Conservation (phyloP, 352 stramenopile genomes). For the Globisporangium emineosum region DNA sequence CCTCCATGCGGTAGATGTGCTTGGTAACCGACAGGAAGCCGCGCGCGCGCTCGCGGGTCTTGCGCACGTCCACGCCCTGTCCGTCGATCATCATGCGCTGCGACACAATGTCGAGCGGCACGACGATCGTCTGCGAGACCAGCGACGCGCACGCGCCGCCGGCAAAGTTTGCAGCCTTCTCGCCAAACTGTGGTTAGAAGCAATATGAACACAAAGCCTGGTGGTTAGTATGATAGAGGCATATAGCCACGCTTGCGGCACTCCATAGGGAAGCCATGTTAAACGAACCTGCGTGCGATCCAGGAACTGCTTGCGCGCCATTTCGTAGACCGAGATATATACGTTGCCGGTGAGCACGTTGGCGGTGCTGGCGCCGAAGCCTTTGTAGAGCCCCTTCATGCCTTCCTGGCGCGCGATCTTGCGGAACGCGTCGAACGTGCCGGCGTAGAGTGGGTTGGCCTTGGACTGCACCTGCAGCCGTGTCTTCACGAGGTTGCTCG, state of each 20-base stretch:
- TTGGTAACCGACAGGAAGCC: constrained; percentile 63
- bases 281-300: constrained; percentile 37
- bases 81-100: constrained; percentile 88
- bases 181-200: constrained; percentile 25
- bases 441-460: constrained; percentile 62
- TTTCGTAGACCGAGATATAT: constrained; percentile 89
- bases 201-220: neutral
- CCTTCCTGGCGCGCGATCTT: constrained; percentile 83
- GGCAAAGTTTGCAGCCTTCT: constrained; percentile 76
- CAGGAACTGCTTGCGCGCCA: constrained; percentile 68
- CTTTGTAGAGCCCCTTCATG: constrained; percentile 79
- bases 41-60: constrained; percentile 52
- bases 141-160: constrained; percentile 74
- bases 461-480: constrained; percentile 83
- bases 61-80: constrained; percentile 59
- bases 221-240: neutral
- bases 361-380: constrained; percentile 81
- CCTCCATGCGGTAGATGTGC: constrained; percentile 59
- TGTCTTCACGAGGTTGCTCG: constrained; percentile 88
- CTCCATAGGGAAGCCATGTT: constrained; percentile 1
- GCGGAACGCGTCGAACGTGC: constrained; percentile 81
- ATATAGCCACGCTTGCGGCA: neutral
- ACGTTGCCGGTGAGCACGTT: constrained; percentile 86
- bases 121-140: constrained; percentile 83
- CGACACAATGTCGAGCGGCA: constrained; percentile 87